Percentiles rank a stretch among this genome's conserved stretches.
These are phyloP conservation scores for Phytophthora sansomeana DNA, from an alignment of 352 stramenopile species.

Conservation along the genomic window DNA sequence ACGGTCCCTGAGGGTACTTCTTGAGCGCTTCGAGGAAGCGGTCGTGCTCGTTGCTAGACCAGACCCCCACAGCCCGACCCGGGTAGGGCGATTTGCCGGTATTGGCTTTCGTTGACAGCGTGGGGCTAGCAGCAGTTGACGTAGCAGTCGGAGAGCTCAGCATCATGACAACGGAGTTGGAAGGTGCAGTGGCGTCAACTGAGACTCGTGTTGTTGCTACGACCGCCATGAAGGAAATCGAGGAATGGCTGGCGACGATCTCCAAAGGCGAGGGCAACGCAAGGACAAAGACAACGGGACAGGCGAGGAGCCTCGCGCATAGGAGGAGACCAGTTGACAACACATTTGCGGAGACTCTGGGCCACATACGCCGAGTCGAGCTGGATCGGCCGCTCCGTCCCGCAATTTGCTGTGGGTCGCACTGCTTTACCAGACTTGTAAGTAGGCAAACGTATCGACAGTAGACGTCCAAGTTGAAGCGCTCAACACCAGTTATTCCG, in stretches of 20 bases:
- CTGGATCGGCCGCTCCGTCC: slow-evolving; percentile 9
- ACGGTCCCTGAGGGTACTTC: slow-evolving; percentile 58
- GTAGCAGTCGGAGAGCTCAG: slow-evolving; percentile 20
- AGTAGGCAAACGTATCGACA: slow-evolving; percentile 5
- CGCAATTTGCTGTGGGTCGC: slow-evolving; percentile 14
- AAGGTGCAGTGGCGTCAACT: slow-evolving; percentile 8
- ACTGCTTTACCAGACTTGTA: background rate
- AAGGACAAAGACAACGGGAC: slow-evolving; percentile 32
- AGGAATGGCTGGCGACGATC: slow-evolving; percentile 26
- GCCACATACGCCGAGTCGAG: slow-evolving; percentile 24
- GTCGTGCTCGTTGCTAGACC: slow-evolving; percentile 68
- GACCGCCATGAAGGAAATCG: slow-evolving; percentile 33
- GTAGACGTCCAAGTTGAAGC: slow-evolving; percentile 18
- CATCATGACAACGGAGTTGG: slow-evolving; percentile 15
- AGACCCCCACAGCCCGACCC: slow-evolving; percentile 46
- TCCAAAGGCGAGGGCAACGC: background rate
- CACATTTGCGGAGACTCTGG: slow-evolving; percentile 31
- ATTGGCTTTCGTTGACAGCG: slow-evolving; percentile 11
- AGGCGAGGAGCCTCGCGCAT: slow-evolving; percentile 6
- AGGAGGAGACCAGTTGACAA: slow-evolving; percentile 18
- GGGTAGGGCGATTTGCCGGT: slow-evolving; percentile 2
- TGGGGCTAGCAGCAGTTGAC: background rate
- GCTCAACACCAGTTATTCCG: slow-evolving; percentile 16
- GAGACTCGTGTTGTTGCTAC: slow-evolving; percentile 25
- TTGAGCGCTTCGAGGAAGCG: slow-evolving; percentile 62